These are phyloP conservation scores for Eurotiales sp. DNA, from an alignment of 2,329 filamentous ascomycete species.

Conservation along the genomic window DNA sequence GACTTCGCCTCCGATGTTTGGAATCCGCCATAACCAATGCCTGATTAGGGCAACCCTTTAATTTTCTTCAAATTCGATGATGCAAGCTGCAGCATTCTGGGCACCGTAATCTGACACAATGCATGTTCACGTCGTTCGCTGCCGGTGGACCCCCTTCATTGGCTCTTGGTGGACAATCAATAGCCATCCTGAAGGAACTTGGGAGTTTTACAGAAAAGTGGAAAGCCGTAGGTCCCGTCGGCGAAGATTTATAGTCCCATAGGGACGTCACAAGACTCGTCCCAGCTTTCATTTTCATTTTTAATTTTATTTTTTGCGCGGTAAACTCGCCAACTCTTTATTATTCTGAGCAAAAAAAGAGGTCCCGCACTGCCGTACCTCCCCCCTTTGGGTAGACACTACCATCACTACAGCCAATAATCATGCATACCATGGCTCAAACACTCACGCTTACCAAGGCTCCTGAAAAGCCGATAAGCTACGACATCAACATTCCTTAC, in stretches of 20 bases:
- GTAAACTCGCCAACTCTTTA: slow-evolving; percentile 15
- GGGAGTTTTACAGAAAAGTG: slow-evolving; percentile 2
- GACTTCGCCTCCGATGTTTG: background rate
- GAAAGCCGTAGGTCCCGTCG: background rate
- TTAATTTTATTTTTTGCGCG: slow-evolving; percentile 14
- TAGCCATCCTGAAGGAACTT: background rate
- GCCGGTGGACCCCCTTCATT: slow-evolving; percentile 1
- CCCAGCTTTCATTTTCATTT: slow-evolving; percentile 9
- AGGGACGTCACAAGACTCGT: slow-evolving; percentile 15
- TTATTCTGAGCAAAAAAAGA: slow-evolving; percentile 3
- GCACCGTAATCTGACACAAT: slow-evolving; percentile 6
- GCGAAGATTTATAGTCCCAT: slow-evolving; percentile 16
- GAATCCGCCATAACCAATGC: background rate
- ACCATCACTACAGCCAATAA: slow-evolving; percentile 1
- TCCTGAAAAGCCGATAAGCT: slow-evolving; percentile 36
- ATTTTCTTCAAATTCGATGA: background rate
- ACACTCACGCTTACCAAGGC: slow-evolving; percentile 18
- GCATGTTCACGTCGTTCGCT: slow-evolving; percentile 9
- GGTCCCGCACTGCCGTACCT: slow-evolving; percentile 8
- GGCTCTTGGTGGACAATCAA: background rate
- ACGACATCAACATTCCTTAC: slow-evolving; percentile 51
- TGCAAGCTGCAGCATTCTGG: slow-evolving; percentile 5
- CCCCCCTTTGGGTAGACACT: slow-evolving; percentile 9
- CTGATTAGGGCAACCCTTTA: background rate
- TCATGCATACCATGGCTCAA: slow-evolving; percentile 15